These are phyloP conservation scores for Rosellinia necatrix DNA, from an alignment of 2,329 filamentous ascomycete species.

Conservation along the genomic window DNA sequence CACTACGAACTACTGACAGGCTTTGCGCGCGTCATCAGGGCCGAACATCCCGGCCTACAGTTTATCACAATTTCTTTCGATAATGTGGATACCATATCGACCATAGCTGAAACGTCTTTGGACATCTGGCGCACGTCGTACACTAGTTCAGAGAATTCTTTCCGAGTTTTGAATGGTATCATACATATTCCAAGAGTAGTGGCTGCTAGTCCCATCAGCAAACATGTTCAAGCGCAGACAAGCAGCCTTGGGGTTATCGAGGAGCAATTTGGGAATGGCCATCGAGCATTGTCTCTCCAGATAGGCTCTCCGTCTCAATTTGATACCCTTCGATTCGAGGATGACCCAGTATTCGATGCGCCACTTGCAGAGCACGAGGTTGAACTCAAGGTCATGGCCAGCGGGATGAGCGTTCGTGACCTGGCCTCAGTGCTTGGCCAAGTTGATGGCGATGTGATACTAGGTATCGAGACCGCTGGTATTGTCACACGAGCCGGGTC, in stretches of 20 bases:
- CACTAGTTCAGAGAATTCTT: conserved; percentile 22
- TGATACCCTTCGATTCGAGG: conserved; percentile 31
- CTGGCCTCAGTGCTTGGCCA: conserved; percentile 23
- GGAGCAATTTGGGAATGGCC: conserved; percentile 1
- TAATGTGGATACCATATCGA: background rate
- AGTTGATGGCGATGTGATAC: conserved; percentile 19
- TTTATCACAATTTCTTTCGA: conserved; percentile 32
- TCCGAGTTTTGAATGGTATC: conserved; percentile 19
- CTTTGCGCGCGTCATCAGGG: conserved; percentile 31
- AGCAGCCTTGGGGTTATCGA: conserved; percentile 1
- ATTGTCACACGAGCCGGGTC: conserved; percentile 29
- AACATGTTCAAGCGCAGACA: conserved; percentile 24
- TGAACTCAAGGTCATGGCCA: conserved; percentile 31
- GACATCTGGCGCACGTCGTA: conserved; percentile 15
- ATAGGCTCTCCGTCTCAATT: conserved; percentile 28
- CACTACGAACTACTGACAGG: conserved; percentile 32
- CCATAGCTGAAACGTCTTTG: conserved; percentile 14
- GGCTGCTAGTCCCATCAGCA: conserved; percentile 24
- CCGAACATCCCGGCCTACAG: conserved; percentile 27
- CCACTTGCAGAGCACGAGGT: conserved; percentile 29
- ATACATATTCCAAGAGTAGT: conserved; percentile 27
- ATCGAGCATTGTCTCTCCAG: conserved; percentile 14
- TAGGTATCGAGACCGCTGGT: conserved; percentile 30
- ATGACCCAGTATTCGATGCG: conserved; percentile 20
- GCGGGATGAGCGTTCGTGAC: conserved; percentile 29